These are phyloP conservation scores for Aspergillus amoenus DNA, from an alignment of 2,329 filamentous ascomycete species.

Conservation along the genomic window DNA sequence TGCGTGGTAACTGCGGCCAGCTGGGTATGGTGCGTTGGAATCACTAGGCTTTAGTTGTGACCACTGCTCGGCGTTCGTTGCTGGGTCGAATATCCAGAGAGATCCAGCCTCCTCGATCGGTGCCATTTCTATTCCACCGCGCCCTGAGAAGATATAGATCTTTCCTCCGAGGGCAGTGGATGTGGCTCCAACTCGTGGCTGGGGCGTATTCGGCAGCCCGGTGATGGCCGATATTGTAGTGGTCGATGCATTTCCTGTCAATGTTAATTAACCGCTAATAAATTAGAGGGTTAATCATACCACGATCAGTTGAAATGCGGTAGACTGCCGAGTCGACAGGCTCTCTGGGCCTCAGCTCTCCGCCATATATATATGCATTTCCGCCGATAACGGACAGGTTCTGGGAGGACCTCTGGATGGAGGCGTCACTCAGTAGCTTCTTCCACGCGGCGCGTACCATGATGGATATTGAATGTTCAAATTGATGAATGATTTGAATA, in stretches of 20 bases:
- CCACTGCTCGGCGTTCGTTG: slow-evolving; percentile 58
- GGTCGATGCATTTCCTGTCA: neutral
- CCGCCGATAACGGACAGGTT: slow-evolving; percentile 61
- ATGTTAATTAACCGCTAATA: no score
- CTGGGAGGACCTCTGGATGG: slow-evolving; percentile 66
- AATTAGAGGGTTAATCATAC: slow-evolving; percentile 8
- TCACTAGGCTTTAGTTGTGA: slow-evolving; percentile 58
- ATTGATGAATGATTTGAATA: no score
- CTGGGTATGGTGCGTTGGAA: slow-evolving; percentile 51
- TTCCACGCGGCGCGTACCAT: slow-evolving; percentile 20
- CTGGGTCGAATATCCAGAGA: slow-evolving; percentile 74
- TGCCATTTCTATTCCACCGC: slow-evolving; percentile 66
- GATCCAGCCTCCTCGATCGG: slow-evolving; percentile 72
- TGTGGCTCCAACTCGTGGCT: slow-evolving; percentile 71
- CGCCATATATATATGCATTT: slow-evolving; percentile 72
- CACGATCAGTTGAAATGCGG: slow-evolving; percentile 53
- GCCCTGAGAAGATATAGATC: slow-evolving; percentile 80
- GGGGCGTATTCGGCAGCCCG: slow-evolving; percentile 42
- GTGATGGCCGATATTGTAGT: slow-evolving; percentile 29
- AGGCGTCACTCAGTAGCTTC: slow-evolving; percentile 23
- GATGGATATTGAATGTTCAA: neutral
- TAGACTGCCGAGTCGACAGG: slow-evolving; percentile 74
- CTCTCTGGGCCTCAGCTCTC: slow-evolving; percentile 65
- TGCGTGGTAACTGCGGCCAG: slow-evolving; percentile 70
- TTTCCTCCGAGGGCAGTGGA: slow-evolving; percentile 66